Conservation (phyloP, 768 basidiomycete genomes). For the Boletus subparvulus region DNA sequence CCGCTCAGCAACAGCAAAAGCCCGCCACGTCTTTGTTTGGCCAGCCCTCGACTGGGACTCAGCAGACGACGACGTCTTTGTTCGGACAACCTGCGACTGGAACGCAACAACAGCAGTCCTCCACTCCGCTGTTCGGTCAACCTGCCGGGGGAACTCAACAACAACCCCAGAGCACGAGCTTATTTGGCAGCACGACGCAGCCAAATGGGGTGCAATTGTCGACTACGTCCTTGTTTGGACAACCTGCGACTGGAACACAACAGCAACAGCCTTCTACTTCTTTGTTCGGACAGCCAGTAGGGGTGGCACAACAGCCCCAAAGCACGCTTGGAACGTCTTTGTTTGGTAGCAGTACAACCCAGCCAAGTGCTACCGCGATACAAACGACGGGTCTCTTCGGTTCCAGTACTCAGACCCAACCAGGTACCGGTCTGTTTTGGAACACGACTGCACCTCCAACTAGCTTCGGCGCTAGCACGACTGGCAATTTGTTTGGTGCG, state of each 20-base stretch:
- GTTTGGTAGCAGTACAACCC: constrained; percentile 26
- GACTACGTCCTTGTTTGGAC: constrained; percentile 25
- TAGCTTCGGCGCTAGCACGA: constrained; percentile 1
- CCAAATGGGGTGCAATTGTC: constrained; percentile 10
- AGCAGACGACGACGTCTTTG: constrained; percentile 14
- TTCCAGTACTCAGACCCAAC: constrained; percentile 21
- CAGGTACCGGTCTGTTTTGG: constrained; percentile 30
- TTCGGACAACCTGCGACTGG: constrained; percentile 32
- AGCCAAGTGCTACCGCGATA: constrained; percentile 11
- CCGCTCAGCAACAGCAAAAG: constrained; percentile 27
- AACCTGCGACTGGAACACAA: constrained; percentile 34
- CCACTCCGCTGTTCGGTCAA: constrained; percentile 40
- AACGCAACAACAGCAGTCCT: constrained; percentile 37
- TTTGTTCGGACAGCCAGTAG: constrained; percentile 39
- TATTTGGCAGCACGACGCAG: constrained; percentile 30
- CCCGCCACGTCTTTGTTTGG: constrained; percentile 33
- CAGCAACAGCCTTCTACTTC: constrained; percentile 35
- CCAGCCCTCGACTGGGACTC: constrained; percentile 16
- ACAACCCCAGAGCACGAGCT: constrained; percentile 24
- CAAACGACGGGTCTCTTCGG: constrained; percentile 23
- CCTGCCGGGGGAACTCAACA: constrained; percentile 21
- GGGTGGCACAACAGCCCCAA: constrained; percentile 22
- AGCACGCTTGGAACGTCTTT: constrained; percentile 32
- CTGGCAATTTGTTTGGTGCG: constrained; percentile 25
- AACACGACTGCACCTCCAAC: constrained; percentile 7